Evolutionary conservation across 2,329 filamentous ascomycete genomes (phyloP).

Genomic region (Aspergillus persii): DNA sequence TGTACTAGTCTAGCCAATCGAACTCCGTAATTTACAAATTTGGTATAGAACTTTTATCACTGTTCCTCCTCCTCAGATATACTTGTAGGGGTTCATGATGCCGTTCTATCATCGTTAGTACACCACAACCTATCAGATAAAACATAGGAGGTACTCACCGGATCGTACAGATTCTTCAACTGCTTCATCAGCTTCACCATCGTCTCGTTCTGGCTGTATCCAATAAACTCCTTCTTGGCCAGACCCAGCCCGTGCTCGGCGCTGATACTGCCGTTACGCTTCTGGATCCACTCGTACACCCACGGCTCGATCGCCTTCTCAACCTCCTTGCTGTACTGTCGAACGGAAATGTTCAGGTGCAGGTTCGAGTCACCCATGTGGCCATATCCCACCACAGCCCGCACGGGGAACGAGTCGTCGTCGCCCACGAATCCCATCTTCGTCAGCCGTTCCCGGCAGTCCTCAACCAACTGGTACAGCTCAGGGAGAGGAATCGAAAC

Average conservation of each 20-base stretch:
- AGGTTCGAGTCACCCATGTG: constrained; percentile 98
- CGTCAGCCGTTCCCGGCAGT: constrained; percentile 70
- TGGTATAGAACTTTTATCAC: background rate
- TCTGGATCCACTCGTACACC: constrained; percentile 94
- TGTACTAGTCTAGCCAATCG: no score
- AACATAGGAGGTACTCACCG: constrained; percentile 58
- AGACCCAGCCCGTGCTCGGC: constrained; percentile 93
- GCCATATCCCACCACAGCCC: constrained; percentile 91
- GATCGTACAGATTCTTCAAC: constrained; percentile 91
- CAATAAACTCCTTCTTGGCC: constrained; percentile 93
- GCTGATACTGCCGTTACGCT: constrained; percentile 87
- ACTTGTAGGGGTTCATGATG: constrained; percentile 99
- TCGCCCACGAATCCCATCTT: constrained; percentile 75
- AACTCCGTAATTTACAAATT: background rate
- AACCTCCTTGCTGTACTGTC: constrained; percentile 80
- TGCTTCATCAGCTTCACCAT: constrained; percentile 92
- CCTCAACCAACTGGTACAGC: constrained; percentile 86
- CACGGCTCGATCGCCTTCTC: constrained; percentile 89
- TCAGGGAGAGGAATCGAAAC: constrained; percentile 87
- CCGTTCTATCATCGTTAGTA: constrained; percentile 64
- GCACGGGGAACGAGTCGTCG: constrained; percentile 71
- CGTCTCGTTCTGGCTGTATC: constrained; percentile 84
- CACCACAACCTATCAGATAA: no score
- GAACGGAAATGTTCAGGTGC: constrained; percentile 83
- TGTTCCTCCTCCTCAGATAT: constrained; percentile 47